phyloP scores from a whole-genome alignment of 2,329 filamentous ascomycete species.

The Cytospora mali region DNA sequence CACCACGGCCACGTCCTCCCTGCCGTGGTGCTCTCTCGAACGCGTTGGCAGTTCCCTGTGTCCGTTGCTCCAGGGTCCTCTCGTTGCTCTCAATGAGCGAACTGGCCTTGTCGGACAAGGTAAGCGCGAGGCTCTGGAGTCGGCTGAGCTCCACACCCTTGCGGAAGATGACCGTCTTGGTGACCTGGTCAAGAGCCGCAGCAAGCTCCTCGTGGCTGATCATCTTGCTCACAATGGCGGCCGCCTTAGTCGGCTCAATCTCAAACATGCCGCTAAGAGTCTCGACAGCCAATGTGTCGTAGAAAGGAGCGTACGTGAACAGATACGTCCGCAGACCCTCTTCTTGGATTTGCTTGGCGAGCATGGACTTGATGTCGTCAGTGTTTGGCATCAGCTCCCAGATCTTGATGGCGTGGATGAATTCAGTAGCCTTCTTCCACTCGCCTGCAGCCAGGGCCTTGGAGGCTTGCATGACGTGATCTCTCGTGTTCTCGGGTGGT shows the following conservation, averaged over 20 bases:
- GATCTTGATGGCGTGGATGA: slow-evolving; percentile 98
- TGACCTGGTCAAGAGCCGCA: slow-evolving; percentile 96
- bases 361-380: slow-evolving; percentile 94
- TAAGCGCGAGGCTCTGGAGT: slow-evolving; percentile 91
- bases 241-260: slow-evolving; percentile 84
- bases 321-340: slow-evolving; percentile 97
- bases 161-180: slow-evolving; percentile 95
- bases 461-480: slow-evolving; percentile 98
- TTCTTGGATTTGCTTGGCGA: slow-evolving; percentile 97
- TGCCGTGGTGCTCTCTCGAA: slow-evolving; percentile 74
- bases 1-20: slow-evolving; percentile 72
- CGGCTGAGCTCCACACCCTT: slow-evolving; percentile 98
- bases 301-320: slow-evolving; percentile 99
- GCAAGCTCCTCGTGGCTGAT: slow-evolving; percentile 98
- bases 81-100: slow-evolving; percentile 96
- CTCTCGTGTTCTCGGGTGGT: slow-evolving; percentile 96
- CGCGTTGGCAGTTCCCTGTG: slow-evolving; percentile 91
- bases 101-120: slow-evolving; percentile 94
- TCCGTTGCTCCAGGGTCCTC: slow-evolving; percentile 93
- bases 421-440: slow-evolving; percentile 94
- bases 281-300: slow-evolving; percentile 88
- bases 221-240: slow-evolving; percentile 98
- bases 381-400: slow-evolving; percentile 96
- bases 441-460: slow-evolving; percentile 95
- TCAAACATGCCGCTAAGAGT: slow-evolving; percentile 95